These are phyloP conservation scores for Huntiella moniliformis DNA, from an alignment of 2,329 filamentous ascomycete genomes.

Conservation along the genomic window DNA sequence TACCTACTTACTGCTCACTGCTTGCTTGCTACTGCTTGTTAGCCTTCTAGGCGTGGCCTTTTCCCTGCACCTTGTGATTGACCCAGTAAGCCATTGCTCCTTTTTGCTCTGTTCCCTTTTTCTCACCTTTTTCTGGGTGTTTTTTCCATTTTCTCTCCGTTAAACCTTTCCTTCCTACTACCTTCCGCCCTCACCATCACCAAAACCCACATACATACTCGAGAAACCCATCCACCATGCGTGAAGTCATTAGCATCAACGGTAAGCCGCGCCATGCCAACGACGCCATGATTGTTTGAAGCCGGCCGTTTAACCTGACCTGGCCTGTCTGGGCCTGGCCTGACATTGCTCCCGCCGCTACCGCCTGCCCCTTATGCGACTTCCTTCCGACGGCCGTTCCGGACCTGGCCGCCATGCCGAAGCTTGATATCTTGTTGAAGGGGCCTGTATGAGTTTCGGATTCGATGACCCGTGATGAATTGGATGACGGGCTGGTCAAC, in stretches of 20 bases:
- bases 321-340: neutral
- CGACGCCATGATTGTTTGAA: too few relatives aligned
- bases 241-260: slow-evolving; percentile 99
- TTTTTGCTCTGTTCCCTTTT: slow-evolving; percentile 14
- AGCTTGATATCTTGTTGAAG: too few relatives aligned
- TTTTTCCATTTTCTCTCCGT: slow-evolving; percentile 5
- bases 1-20: neutral
- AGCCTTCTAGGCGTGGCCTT: slow-evolving; percentile 9
- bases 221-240: slow-evolving; percentile 43
- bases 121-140: slow-evolving; percentile 12
- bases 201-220: slow-evolving; percentile 3
- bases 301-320: neutral
- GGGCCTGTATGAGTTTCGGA: too few relatives aligned
- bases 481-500: too few relatives aligned
- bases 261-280: slow-evolving; percentile 38
- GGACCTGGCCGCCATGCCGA: too few relatives aligned
- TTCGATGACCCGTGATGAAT: too few relatives aligned
- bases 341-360: neutral
- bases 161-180: slow-evolving; percentile 3
- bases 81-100: slow-evolving; percentile 16
- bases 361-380: too few relatives aligned
- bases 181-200: slow-evolving; percentile 4
- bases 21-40: slow-evolving; percentile 1
- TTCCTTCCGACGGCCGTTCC: too few relatives aligned
- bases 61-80: slow-evolving; percentile 17